A percentile compares a stretch with the other conserved stretches of the same genome.
phyloP scores from a whole-genome alignment of 257 asterid genomes.

The Solanum etuberosum region DNA sequence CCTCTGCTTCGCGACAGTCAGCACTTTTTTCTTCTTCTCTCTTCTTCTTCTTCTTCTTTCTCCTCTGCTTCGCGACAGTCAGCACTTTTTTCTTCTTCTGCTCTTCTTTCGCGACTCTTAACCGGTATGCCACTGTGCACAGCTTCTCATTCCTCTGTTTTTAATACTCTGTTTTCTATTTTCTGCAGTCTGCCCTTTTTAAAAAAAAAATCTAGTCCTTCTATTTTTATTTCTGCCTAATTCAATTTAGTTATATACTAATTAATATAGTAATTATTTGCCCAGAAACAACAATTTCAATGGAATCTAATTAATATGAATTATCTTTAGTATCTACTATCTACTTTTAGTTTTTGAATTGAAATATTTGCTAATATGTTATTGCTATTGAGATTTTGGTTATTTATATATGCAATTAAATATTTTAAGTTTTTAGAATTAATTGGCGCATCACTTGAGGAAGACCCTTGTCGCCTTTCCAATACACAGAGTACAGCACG shows the following conservation, averaged over 20 bases:
- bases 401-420: not conserved
- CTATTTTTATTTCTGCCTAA: not conserved
- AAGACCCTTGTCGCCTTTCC: not conserved
- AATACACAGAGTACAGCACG: not conserved
- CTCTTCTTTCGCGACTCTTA: not conserved
- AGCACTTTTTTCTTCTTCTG: not conserved
- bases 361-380: not conserved
- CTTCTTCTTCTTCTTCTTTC: not conserved
- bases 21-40: too few relatives aligned
- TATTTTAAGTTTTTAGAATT: too few relatives aligned
- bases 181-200: not conserved
- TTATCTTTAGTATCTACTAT: not conserved
- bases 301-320: not conserved
- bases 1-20: too few relatives aligned
- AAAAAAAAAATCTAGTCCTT: not conserved
- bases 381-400: not conserved
- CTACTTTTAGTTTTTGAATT: not conserved
- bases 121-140: not conserved
- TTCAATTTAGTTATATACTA: not conserved
- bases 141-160: not conserved
- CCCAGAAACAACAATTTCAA: not conserved
- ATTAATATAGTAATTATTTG: not conserved
- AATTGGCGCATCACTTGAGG: not conserved
- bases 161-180: not conserved
- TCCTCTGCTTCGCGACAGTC: not conserved